Percentiles rank a stretch among this genome's conserved stretches.
Evolutionary conservation across 805 yeast species (phyloP).

Genomic region (Jamesozyma spencerorum): DNA sequence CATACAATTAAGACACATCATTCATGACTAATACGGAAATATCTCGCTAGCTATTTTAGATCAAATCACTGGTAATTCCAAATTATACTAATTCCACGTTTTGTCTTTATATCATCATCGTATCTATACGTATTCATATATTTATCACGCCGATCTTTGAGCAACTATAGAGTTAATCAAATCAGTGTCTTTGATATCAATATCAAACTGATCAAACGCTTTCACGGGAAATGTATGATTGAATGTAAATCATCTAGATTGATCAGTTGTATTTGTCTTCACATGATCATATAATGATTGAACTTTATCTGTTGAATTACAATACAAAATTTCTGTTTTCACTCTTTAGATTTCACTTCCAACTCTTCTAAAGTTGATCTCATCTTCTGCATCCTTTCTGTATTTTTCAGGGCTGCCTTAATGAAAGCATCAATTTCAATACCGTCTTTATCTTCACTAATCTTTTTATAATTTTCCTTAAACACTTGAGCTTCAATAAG

Average conservation of each 20-base stretch:
- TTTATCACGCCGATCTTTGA: slow-evolving; percentile 63
- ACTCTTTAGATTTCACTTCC: not conserved
- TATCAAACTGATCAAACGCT: slow-evolving; percentile 48
- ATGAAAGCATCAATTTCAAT: slow-evolving; percentile 17
- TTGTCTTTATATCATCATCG: too few species aligned
- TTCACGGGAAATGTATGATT: slow-evolving; percentile 78
- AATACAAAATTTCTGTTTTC: slow-evolving; percentile 46
- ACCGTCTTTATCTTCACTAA: slow-evolving; percentile 12
- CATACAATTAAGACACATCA: too few species aligned
- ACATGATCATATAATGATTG: slow-evolving; percentile 62
- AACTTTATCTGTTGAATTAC: slow-evolving; percentile 58
- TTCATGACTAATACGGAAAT: too few species aligned
- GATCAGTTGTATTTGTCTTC: slow-evolving; percentile 35
- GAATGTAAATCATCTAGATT: slow-evolving; percentile 47
- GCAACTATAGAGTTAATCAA: slow-evolving; percentile 78
- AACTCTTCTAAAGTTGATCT: slow-evolving; percentile 9
- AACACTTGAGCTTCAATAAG: slow-evolving; percentile 26
- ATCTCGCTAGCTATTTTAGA: slow-evolving; percentile 66
- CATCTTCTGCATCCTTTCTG: slow-evolving; percentile 13
- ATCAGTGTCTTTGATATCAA: slow-evolving; percentile 65
- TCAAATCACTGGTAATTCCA: slow-evolving; percentile 57
- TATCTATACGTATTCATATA: slow-evolving; percentile 6
- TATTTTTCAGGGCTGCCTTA: slow-evolving; percentile 12
- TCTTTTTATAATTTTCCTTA: slow-evolving; percentile 20
- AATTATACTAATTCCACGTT: slow-evolving; percentile 39